Conservation (phyloP, 176 grass and related monocot species). For the Aegilops umbellulata region DNA sequence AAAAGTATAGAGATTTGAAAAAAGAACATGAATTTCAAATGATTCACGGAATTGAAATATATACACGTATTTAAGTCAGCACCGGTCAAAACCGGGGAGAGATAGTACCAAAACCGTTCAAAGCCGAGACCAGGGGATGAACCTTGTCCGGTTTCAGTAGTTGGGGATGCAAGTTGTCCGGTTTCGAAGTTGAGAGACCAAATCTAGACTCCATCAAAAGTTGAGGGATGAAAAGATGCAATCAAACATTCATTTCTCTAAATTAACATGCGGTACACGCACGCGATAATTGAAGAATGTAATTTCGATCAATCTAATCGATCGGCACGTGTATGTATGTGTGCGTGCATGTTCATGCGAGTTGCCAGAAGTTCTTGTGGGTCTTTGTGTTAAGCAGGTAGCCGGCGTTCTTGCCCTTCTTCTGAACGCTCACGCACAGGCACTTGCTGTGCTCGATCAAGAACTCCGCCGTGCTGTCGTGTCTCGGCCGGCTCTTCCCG, state of each 20-base stretch:
- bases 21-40: no score
- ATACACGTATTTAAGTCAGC: no score
- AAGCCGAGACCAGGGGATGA: no score
- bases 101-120: no score
- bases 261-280: background rate
- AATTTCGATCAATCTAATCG: background rate
- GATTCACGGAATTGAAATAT: no score
- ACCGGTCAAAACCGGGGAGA: no score
- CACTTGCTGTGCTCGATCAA: constrained; percentile 93
- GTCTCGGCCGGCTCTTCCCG: constrained; percentile 39
- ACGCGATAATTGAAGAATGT: background rate
- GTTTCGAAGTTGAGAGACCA: no score
- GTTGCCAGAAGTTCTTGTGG: constrained; percentile 96
- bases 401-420: constrained; percentile 82
- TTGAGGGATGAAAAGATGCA: background rate
- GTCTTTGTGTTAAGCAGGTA: constrained; percentile 93
- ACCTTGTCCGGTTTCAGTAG: no score
- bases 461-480: constrained; percentile 61
- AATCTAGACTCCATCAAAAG: no score
- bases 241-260: background rate
- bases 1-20: no score
- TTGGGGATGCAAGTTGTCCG: no score
- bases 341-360: constrained; percentile 41
- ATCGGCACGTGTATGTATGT: background rate
- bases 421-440: constrained; percentile 88